phyloP scores from a whole-genome alignment of 179 eudicot species.

The Pouteria campechiana region DNA sequence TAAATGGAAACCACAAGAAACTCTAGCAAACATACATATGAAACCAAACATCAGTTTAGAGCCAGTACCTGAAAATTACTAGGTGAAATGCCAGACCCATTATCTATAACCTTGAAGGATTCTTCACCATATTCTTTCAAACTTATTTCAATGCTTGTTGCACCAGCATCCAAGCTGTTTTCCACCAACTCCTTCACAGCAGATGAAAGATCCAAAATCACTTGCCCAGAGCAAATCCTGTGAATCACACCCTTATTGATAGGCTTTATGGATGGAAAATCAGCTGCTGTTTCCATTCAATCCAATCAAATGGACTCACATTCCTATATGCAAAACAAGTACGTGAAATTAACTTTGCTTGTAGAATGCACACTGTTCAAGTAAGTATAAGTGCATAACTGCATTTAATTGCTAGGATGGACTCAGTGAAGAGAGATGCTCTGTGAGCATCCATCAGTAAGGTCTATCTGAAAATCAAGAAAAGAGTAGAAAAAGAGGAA shows the following conservation, averaged over 20 bases:
- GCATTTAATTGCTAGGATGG: no score
- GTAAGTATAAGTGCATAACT: no score
- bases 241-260: constrained; percentile 77
- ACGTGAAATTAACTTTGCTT: no score
- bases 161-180: constrained; percentile 93
- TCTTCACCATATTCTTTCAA: constrained; percentile 73
- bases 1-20: not conserved
- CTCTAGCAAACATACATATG: not conserved
- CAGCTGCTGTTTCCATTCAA: not conserved
- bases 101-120: constrained; percentile 72
- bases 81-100: constrained; percentile 85
- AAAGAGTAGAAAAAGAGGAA: no score
- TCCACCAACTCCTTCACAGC: constrained; percentile 97
- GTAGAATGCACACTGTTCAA: no score
- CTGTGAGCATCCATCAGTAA: no score
- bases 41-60: not conserved
- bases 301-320: no score
- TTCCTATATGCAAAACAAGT: no score
- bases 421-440: no score
- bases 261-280: constrained; percentile 40
- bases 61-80: constrained; percentile 47
- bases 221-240: constrained; percentile 90
- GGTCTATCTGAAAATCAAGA: no score
- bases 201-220: constrained; percentile 78
- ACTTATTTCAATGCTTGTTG: constrained; percentile 66